A percentile compares a stretch with the other conserved stretches of the same genome.
These are phyloP conservation scores for Helichrysum umbraculigerum DNA, from an alignment of 129 eudicot genomes.

Conservation along the genomic window DNA sequence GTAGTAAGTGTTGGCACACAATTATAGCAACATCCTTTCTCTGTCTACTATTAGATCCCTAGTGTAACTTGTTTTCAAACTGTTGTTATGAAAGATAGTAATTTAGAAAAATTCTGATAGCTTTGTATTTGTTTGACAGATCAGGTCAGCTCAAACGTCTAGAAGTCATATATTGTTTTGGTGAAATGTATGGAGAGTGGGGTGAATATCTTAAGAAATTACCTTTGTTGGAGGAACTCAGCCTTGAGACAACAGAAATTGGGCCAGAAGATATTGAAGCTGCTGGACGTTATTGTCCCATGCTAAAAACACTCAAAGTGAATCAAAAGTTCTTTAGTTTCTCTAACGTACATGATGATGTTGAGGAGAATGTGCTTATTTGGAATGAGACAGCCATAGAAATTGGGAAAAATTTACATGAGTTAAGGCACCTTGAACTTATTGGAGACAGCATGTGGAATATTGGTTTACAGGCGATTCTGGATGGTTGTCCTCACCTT, in stretches of 20 bases:
- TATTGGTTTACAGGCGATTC: slow-evolving; percentile 3
- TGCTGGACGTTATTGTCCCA: slow-evolving; percentile 1
- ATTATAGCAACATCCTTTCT: too few species aligned
- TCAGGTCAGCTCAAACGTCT: slow-evolving; percentile 8
- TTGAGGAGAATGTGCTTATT: background rate
- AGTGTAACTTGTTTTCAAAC: too few species aligned
- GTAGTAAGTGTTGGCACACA: too few species aligned
- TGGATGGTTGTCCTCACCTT: slow-evolving; percentile 10
- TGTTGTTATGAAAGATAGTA: too few species aligned
- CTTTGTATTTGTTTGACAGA: background rate
- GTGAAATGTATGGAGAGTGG: background rate
- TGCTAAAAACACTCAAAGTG: slow-evolving; percentile 2
- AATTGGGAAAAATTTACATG: background rate
- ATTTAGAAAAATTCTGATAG: background rate
- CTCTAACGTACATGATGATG: background rate
- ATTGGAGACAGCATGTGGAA: background rate
- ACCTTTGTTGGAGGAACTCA: slow-evolving; percentile 9
- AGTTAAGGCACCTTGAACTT: slow-evolving; percentile 1
- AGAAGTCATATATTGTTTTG: background rate
- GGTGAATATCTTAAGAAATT: background rate
- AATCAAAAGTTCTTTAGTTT: background rate
- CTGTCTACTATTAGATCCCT: too few species aligned
- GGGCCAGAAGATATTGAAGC: background rate
- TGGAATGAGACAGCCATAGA: background rate
- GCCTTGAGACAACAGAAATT: background rate